Evolutionary conservation across 129 eudicot species (phyloP).

Genomic region (Helianthus tuberosus): DNA sequence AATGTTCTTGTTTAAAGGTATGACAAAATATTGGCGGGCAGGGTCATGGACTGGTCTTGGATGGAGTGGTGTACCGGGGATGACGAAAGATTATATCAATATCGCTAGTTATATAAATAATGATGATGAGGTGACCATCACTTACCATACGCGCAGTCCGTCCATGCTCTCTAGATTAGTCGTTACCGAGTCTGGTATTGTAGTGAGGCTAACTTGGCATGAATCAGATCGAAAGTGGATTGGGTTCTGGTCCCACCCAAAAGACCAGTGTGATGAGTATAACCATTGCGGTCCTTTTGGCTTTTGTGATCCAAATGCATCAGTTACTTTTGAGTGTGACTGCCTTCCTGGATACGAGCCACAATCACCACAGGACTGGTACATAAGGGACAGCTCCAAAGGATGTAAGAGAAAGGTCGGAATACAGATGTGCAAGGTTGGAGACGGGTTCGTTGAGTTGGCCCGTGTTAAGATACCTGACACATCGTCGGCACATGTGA

Average conservation of each 20-base stretch:
- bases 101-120: no score
- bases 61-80: no score
- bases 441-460: constrained; percentile 46
- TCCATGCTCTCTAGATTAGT: no score
- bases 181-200: not conserved
- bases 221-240: constrained; percentile 28
- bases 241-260: constrained; percentile 38
- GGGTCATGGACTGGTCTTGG: no score
- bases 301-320: constrained; percentile 25
- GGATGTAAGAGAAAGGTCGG: constrained; percentile 20
- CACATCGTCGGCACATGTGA: constrained; percentile 37
- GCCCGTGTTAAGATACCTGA: constrained; percentile 42
- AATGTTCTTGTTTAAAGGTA: constrained; percentile 32
- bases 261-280: constrained; percentile 41
- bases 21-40: not conserved
- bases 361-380: constrained; percentile 37
- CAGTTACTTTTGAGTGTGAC: constrained; percentile 30
- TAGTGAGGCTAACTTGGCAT: constrained; percentile 35
- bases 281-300: constrained; percentile 48
- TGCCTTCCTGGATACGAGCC: constrained; percentile 55
- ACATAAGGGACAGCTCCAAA: constrained; percentile 15
- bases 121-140: no score
- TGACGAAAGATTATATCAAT: no score
- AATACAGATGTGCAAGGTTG: constrained; percentile 4
- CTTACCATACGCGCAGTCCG: no score